phyloP scores from a whole-genome alignment of 345 rosid species.

The Citrus sinensis region DVS_A1.0 CM039164.1:28690501-28691000 shows the following conservation, averaged over 20 bases:
- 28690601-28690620: background rate
- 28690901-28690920: slow-evolving; percentile 26
- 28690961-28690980: slow-evolving; percentile 44
- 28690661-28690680: background rate
- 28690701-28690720: background rate
- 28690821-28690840: slow-evolving; percentile 53
- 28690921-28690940: slow-evolving; percentile 29
- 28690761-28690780: background rate
- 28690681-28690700: background rate
- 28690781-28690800: background rate
- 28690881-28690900: slow-evolving; percentile 32
- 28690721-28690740: background rate
- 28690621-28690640: background rate
- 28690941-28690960: slow-evolving; percentile 26
- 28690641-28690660: background rate
- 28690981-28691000: slow-evolving; percentile 47
- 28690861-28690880: slow-evolving; percentile 65
- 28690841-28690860: slow-evolving; percentile 46
- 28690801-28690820: slow-evolving; percentile 38
- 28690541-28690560: background rate
- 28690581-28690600: background rate
- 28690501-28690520: background rate
- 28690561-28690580: background rate
- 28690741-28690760: background rate
- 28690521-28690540: background rate